A percentile compares a stretch with the other conserved stretches of the same genome.
Conservation (phyloP, 305 asterid species). For the Solanum aculeatissimum region DNA sequence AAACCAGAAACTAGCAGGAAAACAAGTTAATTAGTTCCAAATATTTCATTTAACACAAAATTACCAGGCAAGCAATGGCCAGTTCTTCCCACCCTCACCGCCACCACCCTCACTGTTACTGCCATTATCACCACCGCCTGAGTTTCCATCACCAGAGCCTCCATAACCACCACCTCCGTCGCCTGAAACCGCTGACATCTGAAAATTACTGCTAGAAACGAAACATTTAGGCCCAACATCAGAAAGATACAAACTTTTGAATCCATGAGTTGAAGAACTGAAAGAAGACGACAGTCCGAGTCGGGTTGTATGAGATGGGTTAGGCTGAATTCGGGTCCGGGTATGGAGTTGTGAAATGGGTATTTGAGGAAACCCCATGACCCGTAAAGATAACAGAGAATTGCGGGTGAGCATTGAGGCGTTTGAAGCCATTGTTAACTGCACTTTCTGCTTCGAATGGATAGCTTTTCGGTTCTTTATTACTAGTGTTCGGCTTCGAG, state of each 20-base stretch:
- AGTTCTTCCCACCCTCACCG: constrained; percentile 25
- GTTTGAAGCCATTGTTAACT: constrained; percentile 16
- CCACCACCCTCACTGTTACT: neutral
- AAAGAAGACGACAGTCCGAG: constrained; percentile 3
- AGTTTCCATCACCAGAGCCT: constrained; percentile 38
- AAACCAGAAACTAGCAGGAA: neutral
- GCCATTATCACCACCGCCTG: constrained; percentile 22
- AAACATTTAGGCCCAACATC: constrained; percentile 3
- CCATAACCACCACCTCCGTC: constrained; percentile 41
- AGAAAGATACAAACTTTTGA: constrained; percentile 10
- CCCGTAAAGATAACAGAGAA: constrained; percentile 10
- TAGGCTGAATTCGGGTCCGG: constrained; percentile 6
- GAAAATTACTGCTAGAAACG: constrained; percentile 14
- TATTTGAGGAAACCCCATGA: constrained; percentile 1
- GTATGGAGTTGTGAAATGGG: constrained; percentile 7
- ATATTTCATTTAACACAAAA: neutral
- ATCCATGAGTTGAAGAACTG: constrained; percentile 11
- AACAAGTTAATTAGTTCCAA: neutral
- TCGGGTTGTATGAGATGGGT: constrained; percentile 2
- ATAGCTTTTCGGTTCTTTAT: neutral
- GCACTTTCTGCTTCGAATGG: neutral
- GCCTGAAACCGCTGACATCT: constrained; percentile 24
- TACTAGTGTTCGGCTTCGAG: neutral
- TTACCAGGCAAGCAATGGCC: constrained; percentile 58
- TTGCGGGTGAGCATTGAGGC: constrained; percentile 13